Evolutionary conservation across 106 monocot species (phyloP), one percentile per base, ranked within the genome.

Genomic region (Acorus gramineus): DNA sequence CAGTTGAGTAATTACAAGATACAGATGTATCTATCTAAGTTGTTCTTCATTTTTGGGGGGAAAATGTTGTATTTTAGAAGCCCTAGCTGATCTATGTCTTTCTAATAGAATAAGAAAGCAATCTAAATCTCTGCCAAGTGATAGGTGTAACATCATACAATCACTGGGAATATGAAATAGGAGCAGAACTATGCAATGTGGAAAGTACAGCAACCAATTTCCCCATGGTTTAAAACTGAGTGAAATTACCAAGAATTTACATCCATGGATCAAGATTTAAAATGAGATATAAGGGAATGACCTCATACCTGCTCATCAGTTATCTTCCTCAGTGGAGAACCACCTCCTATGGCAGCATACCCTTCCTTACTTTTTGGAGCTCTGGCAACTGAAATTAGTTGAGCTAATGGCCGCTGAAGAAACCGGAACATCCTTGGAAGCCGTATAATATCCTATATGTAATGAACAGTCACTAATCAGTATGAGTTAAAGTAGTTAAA

Each of bases 341-440:
- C 92, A 59, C 92, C 92, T 69, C 92, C 92, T 64, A 92, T 92
- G 52, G 92, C 65, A 81, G 86, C 92, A 84, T 92, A 92, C 11
- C 84, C 92, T 60, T 92, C 84, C 73, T 84, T 87, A 69, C 92
- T 87, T 69, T 92, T 92, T 64, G 87, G 92, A 73, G 92, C 92
- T 77, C 92, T 86, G 6, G 79, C 55, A 69, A 77, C 58, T 53
- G 86, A 92, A 49, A 92, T 87, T 42, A 92, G 67, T 69, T 86
- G 78, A 47, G 92, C 92, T 60, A 92, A 59, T 63, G 92, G 92
- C 56, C 81, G 71, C 66, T 92, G 92, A 62, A 92, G 86, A 82
- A 87, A 92, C 59, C 69, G 76, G 62, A 92, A 92, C 44, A 84
- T 68, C 46, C 92, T 84, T 57, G 92, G 92, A 53, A 92, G 76